Evolutionary conservation across 2,329 filamentous ascomycete species (phyloP).

Genomic region (Malbranchea zuffiana): DNA sequence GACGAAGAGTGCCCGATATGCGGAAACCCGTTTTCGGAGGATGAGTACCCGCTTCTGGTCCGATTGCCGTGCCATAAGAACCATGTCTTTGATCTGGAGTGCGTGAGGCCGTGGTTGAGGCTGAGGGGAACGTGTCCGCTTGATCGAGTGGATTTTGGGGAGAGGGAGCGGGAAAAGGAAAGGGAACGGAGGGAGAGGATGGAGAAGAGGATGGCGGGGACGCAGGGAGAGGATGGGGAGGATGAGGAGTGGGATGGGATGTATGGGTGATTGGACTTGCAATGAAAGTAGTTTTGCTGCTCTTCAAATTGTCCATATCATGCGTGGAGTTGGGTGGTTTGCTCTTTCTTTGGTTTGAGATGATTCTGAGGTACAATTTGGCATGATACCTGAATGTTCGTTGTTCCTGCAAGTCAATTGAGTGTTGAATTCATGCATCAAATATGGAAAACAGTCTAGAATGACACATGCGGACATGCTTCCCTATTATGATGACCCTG

Average conservation of each 20-base stretch:
- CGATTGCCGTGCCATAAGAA: conserved; percentile 50
- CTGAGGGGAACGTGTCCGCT: conserved; percentile 54
- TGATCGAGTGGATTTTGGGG: conserved; percentile 48
- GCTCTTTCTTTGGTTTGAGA: too few relatives aligned
- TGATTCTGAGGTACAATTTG: too few relatives aligned
- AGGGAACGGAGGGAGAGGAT: conserved; percentile 43
- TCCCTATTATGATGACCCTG: too few relatives aligned
- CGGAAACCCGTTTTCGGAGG: conserved; percentile 50
- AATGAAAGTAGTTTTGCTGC: too few relatives aligned
- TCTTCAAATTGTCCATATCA: too few relatives aligned
- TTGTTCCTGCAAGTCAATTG: too few relatives aligned
- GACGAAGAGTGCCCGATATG: conserved; percentile 50
- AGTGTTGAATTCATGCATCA: too few relatives aligned
- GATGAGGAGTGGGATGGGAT: conserved; percentile 41
- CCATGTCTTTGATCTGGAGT: conserved; percentile 55
- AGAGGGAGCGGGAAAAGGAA: conserved; percentile 42
- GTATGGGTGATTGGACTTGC: conserved; percentile 26
- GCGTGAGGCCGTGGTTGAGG: conserved; percentile 54
- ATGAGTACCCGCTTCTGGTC: conserved; percentile 53
- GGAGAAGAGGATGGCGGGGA: conserved; percentile 35
- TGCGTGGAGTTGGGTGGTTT: too few relatives aligned
- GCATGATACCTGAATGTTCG: too few relatives aligned
- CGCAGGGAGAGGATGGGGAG: conserved; percentile 30
- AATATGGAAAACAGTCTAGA: too few relatives aligned
- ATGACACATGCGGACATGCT: too few relatives aligned